Evolutionary conservation across 768 basidiomycete species (phyloP).

Genomic region (Boletus subparvulus): DNA sequence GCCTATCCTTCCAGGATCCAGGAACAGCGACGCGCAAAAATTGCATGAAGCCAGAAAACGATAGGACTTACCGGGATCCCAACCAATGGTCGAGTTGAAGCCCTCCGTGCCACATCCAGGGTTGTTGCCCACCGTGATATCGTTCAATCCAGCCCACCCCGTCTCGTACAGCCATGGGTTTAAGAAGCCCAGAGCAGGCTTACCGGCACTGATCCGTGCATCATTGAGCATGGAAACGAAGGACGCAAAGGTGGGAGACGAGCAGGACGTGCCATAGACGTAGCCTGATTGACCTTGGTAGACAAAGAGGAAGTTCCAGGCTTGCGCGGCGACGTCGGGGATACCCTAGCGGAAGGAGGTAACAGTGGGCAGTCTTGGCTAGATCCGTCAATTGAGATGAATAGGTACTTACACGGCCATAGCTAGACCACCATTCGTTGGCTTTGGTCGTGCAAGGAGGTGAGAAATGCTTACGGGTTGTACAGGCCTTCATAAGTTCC

Average conservation of each 20-base stretch:
- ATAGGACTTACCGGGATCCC: slow-evolving; percentile 53
- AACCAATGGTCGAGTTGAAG: slow-evolving; percentile 58
- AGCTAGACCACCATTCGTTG: slow-evolving; percentile 26
- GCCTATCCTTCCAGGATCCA: not conserved
- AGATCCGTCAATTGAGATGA: too few species aligned
- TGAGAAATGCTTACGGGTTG: slow-evolving; percentile 46
- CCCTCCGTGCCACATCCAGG: slow-evolving; percentile 62
- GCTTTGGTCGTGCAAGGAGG: not conserved
- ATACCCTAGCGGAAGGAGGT: slow-evolving; percentile 36
- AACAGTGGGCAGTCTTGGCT: not conserved
- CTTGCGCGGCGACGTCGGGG: slow-evolving; percentile 70
- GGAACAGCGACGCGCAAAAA: not conserved
- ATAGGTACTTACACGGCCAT: slow-evolving; percentile 50
- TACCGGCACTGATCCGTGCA: slow-evolving; percentile 45
- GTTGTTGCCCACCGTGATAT: slow-evolving; percentile 58
- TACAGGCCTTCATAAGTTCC: slow-evolving; percentile 58
- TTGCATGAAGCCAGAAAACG: too few species aligned
- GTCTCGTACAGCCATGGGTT: slow-evolving; percentile 58
- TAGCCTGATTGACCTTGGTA: slow-evolving; percentile 36
- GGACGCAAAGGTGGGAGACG: slow-evolving; percentile 63
- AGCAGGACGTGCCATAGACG: slow-evolving; percentile 64
- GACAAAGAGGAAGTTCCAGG: slow-evolving; percentile 46
- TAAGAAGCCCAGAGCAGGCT: slow-evolving; percentile 58
- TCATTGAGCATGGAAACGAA: slow-evolving; percentile 68
- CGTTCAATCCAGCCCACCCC: slow-evolving; percentile 44